Percentiles rank a stretch among this genome's conserved stretches.
These are phyloP conservation scores for Diplocarpon mali DNA, from an alignment of 2,329 filamentous ascomycete species.

Conservation along the genomic window DNA sequence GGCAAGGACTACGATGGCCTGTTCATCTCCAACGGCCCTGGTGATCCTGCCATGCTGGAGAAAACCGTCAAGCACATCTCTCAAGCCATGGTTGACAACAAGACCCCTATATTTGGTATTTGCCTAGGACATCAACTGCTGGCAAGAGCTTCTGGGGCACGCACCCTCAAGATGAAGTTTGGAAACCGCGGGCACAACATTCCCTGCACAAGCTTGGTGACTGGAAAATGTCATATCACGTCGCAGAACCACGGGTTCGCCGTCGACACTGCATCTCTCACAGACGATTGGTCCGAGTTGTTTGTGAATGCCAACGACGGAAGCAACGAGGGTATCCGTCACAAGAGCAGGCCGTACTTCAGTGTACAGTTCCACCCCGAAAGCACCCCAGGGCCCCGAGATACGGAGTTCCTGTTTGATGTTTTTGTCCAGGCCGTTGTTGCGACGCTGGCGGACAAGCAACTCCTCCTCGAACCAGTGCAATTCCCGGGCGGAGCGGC, in stretches of 20 bases:
- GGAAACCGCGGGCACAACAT: slow-evolving; percentile 99
- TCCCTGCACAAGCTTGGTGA: slow-evolving; percentile 89
- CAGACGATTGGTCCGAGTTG: slow-evolving; percentile 77
- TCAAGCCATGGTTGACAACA: slow-evolving; percentile 63
- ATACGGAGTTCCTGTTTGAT: slow-evolving; percentile 95
- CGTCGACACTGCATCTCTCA: slow-evolving; percentile 69
- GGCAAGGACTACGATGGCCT: slow-evolving; percentile 87
- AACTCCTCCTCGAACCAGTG: slow-evolving; percentile 61
- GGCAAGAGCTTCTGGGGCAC: slow-evolving; percentile 74
- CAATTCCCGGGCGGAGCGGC: slow-evolving; percentile 76
- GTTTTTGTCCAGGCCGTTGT: slow-evolving; percentile 84
- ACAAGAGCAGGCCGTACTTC: slow-evolving; percentile 79
- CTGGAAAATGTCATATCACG: slow-evolving; percentile 95
- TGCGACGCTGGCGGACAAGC: slow-evolving; percentile 55
- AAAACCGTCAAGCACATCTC: slow-evolving; percentile 71
- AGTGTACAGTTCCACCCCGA: slow-evolving; percentile 99
- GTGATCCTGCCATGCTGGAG: slow-evolving; percentile 80
- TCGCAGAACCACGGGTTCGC: slow-evolving; percentile 98
- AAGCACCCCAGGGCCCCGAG: slow-evolving; percentile 86
- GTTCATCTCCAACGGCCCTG: slow-evolving; percentile 95
- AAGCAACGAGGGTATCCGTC: slow-evolving; percentile 95
- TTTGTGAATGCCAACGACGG: slow-evolving; percentile 98
- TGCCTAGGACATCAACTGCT: slow-evolving; percentile 92
- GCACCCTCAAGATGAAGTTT: slow-evolving; percentile 95
- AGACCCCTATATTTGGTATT: slow-evolving; percentile 88